phyloP scores from a whole-genome alignment of 75 land plant species.

The Larix kaempferi region DNA sequence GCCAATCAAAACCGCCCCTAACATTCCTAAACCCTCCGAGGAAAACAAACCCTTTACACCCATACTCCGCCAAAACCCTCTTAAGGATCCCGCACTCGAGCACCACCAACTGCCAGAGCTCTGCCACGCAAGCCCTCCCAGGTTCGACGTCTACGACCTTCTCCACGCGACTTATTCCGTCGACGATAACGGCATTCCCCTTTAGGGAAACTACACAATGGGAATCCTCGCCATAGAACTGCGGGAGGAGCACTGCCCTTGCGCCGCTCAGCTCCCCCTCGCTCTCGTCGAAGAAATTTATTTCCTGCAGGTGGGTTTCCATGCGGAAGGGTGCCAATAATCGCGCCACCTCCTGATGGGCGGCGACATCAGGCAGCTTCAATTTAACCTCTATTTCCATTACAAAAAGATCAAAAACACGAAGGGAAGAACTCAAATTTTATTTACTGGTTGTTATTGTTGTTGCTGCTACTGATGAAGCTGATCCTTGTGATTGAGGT shows the following conservation, averaged over 20 bases:
- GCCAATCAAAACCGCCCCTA: conserved; percentile 76
- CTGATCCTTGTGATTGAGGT: too few species aligned
- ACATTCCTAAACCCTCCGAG: conserved; percentile 90
- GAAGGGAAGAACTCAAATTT: too few species aligned
- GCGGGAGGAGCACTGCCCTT: conserved; percentile 69
- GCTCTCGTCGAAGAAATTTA: conserved; percentile 62
- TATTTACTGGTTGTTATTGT: too few species aligned
- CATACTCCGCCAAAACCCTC: conserved; percentile 49
- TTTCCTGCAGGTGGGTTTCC: conserved; percentile 75
- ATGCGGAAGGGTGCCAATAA: conserved; percentile 50
- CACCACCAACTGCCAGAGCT: conserved; percentile 33
- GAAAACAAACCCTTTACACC: conserved; percentile 47
- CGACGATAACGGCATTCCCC: conserved; percentile 46
- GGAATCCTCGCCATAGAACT: conserved; percentile 69
- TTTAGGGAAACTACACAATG: conserved; percentile 79
- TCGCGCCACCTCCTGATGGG: conserved; percentile 56
- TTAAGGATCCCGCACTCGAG: conserved; percentile 24
- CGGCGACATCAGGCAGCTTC: conserved; percentile 41
- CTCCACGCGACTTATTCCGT: conserved; percentile 78
- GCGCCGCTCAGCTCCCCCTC: conserved; percentile 39
- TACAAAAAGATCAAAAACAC: too few species aligned
- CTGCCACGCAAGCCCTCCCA: conserved; percentile 62
- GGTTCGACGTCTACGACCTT: conserved; percentile 62
- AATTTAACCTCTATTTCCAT: conserved; percentile 94
- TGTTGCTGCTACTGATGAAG: too few species aligned